Base-by-base conservation (phyloP, 2,329 filamentous ascomycete species). In the Ophiostoma pallidulum region DNA sequence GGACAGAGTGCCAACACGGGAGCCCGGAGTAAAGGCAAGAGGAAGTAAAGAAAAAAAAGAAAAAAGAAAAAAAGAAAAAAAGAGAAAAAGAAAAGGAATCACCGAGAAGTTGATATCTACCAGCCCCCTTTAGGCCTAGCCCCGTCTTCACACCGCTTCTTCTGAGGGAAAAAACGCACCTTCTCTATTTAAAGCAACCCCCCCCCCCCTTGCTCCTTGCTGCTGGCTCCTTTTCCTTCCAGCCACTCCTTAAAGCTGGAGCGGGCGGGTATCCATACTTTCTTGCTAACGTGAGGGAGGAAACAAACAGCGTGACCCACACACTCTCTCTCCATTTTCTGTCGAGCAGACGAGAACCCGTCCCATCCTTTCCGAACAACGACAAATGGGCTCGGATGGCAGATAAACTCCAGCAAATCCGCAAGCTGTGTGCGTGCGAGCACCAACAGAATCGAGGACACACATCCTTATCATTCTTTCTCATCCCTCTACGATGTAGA, bases 111-210 rank as follows among this genome's bases (percentile, higher is more conserved):
- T 49, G 43, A 51, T 51, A 48, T 49, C 43, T n/a, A 3, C 46
- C 49, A 47, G 47, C 18, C 51, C 37, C 24, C 24, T 48, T 53
- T 39, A 3, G 51, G 51, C 20, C 46, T 53, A 53, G 51, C 44
- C 37, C 18, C 10, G 26, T 45, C 19, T 39, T 24, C 47, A 49
- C 51, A 53, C 51, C 51, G 51, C 51, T 51, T 53, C 51, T 53
- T 51, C 41, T 39, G 40, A 26, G 29, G 24, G 37, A 13, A 16
- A 35, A 40, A 31, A 20, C 38, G 37, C 32, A 14, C 35, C 26
- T 44, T 32, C 46, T 46, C 38, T 48, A 48, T 46, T 48, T 48
- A 43, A 46, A 44, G 45, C 45, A 51, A 31, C 35, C 36, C 47
- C 28, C 48, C 44, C 38, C 44, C 40, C 35, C 38, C 37, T 5